Conservation (phyloP, 2,329 filamentous ascomycete species). For the Trematosphaeria pertusa region DNA sequence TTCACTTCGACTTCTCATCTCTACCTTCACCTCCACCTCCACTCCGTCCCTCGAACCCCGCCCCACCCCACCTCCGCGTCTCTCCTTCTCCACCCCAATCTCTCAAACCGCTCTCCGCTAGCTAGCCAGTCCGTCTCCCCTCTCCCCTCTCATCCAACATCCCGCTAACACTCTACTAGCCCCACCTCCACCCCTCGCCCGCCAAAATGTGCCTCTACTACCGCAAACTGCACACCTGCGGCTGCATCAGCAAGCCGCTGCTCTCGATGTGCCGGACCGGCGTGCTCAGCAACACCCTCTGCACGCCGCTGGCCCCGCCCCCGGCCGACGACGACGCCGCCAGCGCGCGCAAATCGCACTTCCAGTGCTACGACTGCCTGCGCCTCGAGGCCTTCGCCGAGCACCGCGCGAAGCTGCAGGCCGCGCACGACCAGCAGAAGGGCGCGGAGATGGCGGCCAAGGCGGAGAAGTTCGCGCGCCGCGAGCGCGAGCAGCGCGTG, state of each 20-base stretch:
- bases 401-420: not conserved
- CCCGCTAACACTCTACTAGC: no score
- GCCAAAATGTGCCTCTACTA: constrained; percentile 11
- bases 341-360: constrained; percentile 9
- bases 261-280: not conserved
- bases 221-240: constrained; percentile 6
- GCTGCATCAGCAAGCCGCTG: not conserved
- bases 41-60: no score
- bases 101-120: no score
- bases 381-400: constrained; percentile 2
- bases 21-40: no score
- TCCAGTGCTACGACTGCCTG: constrained; percentile 22
- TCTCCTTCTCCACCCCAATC: no score
- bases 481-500: no score
- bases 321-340: not conserved
- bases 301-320: not conserved
- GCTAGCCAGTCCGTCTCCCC: no score
- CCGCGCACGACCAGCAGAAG: not conserved
- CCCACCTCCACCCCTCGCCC: no score
- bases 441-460: not conserved
- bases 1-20: no score
- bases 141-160: no score
- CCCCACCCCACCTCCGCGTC: no score
- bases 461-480: not conserved
- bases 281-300: not conserved